These are phyloP conservation scores for Umbilicaria muhlenbergii DNA, from an alignment of 495 filamentous ascomycete genomes.

Conservation along the genomic window DNA sequence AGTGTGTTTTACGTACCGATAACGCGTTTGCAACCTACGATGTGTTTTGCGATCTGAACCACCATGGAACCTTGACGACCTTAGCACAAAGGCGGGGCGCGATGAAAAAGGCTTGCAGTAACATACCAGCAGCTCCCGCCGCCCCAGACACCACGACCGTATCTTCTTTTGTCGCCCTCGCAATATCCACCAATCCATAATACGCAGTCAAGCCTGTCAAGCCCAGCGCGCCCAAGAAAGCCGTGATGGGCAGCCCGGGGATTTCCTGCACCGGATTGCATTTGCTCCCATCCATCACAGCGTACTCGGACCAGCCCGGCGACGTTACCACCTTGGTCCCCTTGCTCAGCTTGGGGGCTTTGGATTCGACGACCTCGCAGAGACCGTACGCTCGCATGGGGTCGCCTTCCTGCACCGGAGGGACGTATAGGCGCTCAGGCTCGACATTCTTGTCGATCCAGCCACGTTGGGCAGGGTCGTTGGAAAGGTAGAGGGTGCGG, in stretches of 20 bases:
- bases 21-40: slow-evolving; percentile 36
- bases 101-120: too few species aligned
- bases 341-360: slow-evolving; percentile 11
- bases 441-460: slow-evolving; percentile 39
- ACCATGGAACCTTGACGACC: slow-evolving; percentile 15
- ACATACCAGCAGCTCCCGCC: slow-evolving; percentile 26
- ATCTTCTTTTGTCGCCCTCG: slow-evolving; percentile 19
- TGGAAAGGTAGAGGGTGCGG: slow-evolving; percentile 43
- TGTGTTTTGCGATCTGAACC: slow-evolving; percentile 37
- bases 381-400: slow-evolving; percentile 41
- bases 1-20: neutral
- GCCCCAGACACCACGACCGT: slow-evolving; percentile 33
- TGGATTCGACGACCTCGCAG: slow-evolving; percentile 26
- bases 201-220: slow-evolving; percentile 32
- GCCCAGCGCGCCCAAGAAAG: slow-evolving; percentile 35
- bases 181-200: slow-evolving; percentile 31
- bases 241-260: slow-evolving; percentile 23
- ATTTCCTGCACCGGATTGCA: slow-evolving; percentile 17
- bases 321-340: slow-evolving; percentile 26
- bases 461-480: slow-evolving; percentile 54
- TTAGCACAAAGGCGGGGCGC: too few species aligned
- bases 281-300: slow-evolving; percentile 21
- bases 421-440: slow-evolving; percentile 35
- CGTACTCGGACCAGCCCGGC: slow-evolving; percentile 36
- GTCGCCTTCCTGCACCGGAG: slow-evolving; percentile 40